phyloP scores from a whole-genome alignment of 495 filamentous ascomycete genomes.

The Cetradonia linearis region DNA sequence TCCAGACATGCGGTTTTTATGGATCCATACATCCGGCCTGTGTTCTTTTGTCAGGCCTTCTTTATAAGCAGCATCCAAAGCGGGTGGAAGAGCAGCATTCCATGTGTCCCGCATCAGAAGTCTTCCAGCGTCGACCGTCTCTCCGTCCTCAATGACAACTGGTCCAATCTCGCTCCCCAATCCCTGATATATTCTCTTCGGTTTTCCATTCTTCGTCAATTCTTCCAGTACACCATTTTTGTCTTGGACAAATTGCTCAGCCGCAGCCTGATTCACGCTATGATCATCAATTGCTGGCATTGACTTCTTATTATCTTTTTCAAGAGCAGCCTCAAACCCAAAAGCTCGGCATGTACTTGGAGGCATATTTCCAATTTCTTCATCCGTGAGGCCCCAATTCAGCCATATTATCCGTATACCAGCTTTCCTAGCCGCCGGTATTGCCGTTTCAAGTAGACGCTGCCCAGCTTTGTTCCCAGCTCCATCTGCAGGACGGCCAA shows the following conservation, averaged over 20 bases:
- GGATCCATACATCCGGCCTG: conserved; percentile 39
- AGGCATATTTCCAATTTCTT: conserved; percentile 42
- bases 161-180: conserved; percentile 37
- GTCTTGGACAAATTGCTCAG: conserved; percentile 16
- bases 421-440: conserved; percentile 37
- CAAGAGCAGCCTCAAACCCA: conserved; percentile 28
- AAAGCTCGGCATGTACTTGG: conserved; percentile 41
- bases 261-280: conserved; percentile 21
- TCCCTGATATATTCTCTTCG: conserved; percentile 30
- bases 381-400: conserved; percentile 49
- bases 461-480: conserved; percentile 27
- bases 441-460: conserved; percentile 29
- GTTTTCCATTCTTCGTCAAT: conserved; percentile 22
- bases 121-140: conserved; percentile 35
- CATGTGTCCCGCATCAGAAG: conserved; percentile 43
- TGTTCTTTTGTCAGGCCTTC: conserved; percentile 23
- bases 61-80: conserved; percentile 34
- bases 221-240: conserved; percentile 21
- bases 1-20: conserved; percentile 50
- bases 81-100: conserved; percentile 43
- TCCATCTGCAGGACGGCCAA: conserved; percentile 28
- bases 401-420: conserved; percentile 47
- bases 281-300: conserved; percentile 25
- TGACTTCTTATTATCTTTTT: conserved; percentile 15
- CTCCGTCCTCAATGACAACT: conserved; percentile 32